Evolutionary conservation across 2,329 filamentous ascomycete species (phyloP).

Genomic region (Emergomyces pasteurianus): DNA sequence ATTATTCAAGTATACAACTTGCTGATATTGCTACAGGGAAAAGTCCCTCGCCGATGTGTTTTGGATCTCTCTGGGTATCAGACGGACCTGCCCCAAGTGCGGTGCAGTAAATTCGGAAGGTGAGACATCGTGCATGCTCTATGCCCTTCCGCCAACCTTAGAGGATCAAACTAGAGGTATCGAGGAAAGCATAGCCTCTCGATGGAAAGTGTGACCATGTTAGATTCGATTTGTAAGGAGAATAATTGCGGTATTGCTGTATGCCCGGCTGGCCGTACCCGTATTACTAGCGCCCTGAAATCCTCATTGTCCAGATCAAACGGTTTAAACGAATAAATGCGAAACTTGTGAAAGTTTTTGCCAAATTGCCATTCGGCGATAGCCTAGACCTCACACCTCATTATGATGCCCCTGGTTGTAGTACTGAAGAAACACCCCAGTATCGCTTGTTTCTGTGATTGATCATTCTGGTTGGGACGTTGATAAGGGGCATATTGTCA

Average conservation of each 20-base stretch:
- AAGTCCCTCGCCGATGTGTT: background rate
- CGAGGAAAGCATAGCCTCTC: background rate
- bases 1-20: background rate
- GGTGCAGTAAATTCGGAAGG: background rate
- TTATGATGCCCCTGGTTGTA: background rate
- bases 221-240: background rate
- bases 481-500: constrained; percentile 6
- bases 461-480: constrained; percentile 3
- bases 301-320: constrained; percentile 9
- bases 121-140: background rate
- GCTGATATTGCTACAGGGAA: background rate
- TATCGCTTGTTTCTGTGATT: constrained; percentile 7
- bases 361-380: constrained; percentile 6
- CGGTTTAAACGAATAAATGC: background rate
- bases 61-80: background rate
- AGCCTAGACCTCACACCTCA: constrained; percentile 7
- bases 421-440: background rate
- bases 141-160: background rate
- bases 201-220: background rate
- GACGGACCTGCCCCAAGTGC: background rate
- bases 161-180: background rate
- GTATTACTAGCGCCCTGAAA: constrained; percentile 8
- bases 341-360: background rate
- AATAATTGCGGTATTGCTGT: background rate
- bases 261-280: background rate